Percentiles rank a stretch among this genome's conserved stretches.
Conservation (phyloP, 2,329 filamentous ascomycete species). For the Dryadomyces sulphureus region DNA sequence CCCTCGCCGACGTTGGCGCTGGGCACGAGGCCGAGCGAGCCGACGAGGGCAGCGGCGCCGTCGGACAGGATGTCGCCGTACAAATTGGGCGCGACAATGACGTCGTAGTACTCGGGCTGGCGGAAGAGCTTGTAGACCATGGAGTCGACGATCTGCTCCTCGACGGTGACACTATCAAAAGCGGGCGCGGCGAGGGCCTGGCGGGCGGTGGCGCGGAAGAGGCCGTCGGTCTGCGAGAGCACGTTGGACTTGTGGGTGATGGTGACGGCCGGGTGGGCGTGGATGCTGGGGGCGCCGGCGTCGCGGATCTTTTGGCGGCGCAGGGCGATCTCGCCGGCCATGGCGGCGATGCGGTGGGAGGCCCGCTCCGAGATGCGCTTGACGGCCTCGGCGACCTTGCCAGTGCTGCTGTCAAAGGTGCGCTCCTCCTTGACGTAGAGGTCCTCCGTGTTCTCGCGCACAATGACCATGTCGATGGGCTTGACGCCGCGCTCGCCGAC, state of each 20-base stretch:
- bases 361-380: slow-evolving; percentile 90
- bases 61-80: slow-evolving; percentile 97
- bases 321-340: slow-evolving; percentile 89
- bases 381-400: slow-evolving; percentile 89
- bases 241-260: slow-evolving; percentile 99
- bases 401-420: slow-evolving; percentile 47
- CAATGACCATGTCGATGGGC: slow-evolving; percentile 92
- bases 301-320: slow-evolving; percentile 68
- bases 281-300: slow-evolving; percentile 40
- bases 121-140: slow-evolving; percentile 99
- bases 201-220: slow-evolving; percentile 74
- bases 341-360: slow-evolving; percentile 71
- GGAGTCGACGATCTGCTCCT: slow-evolving; percentile 97
- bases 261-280: slow-evolving; percentile 63
- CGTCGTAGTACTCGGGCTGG: slow-evolving; percentile 87
- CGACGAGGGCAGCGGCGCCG: slow-evolving; percentile 85
- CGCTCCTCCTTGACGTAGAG: slow-evolving; percentile 95
- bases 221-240: slow-evolving; percentile 84
- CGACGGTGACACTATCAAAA: slow-evolving; percentile 52
- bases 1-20: slow-evolving; percentile 87
- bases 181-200: slow-evolving; percentile 50
- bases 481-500: slow-evolving; percentile 45
- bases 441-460: slow-evolving; percentile 97
- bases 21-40: slow-evolving; percentile 81
- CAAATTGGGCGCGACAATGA: slow-evolving; percentile 93